Base-by-base conservation (phyloP, 2,329 filamentous ascomycete genomes). In the Fusarium burgessii region DNA sequence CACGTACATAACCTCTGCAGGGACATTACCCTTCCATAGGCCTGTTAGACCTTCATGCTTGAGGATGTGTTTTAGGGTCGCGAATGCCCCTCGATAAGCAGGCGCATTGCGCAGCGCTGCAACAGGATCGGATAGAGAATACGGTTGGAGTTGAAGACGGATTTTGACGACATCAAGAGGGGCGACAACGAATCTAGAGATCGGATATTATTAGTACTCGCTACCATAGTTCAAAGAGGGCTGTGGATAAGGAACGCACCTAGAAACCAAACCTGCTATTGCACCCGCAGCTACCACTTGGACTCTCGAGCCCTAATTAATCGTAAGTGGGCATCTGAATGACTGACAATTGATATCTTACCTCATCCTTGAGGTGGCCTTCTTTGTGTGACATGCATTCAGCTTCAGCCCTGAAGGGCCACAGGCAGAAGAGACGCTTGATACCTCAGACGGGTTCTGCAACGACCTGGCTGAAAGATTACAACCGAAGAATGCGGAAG, bases 151-250 rank as follows among this genome's bases (percentile, higher is more conserved):
- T 80, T 99, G 96, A 47, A 98, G 91, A 49, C 96, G 93, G 82
- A 99, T 99, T 85, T 99, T 98, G 83, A 98, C 90, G 70, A 99
- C 96, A 81, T 99, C 96, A 73, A 99, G 92, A 57, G 96, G 96
- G 20, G 96, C 94, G 79, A 98, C 92, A 78, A 96, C 89, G 85
- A 99, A 98, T 79, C 93, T 94, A 43, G 74, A 36, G 55, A 11
- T 17, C 25, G 51, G 4, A 50, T 23, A 51, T 29, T 27, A 68
- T 77, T 62, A 77, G 67, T 59, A 8, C 38, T 58, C 11, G 45
- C 12, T 11, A 50, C 10, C 63, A 15, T 35, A 41, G 45, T 25
- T 38, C 43, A 32, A 25, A 43, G 32, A 47, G 32, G 51, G 29
- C 23, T 14, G 25, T 18, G 13, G 36, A 47, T 20, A n/a, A 40